Evolutionary conservation across 2,329 filamentous ascomycete genomes (phyloP).

Genomic region (Escovopsis weberi): DNA sequence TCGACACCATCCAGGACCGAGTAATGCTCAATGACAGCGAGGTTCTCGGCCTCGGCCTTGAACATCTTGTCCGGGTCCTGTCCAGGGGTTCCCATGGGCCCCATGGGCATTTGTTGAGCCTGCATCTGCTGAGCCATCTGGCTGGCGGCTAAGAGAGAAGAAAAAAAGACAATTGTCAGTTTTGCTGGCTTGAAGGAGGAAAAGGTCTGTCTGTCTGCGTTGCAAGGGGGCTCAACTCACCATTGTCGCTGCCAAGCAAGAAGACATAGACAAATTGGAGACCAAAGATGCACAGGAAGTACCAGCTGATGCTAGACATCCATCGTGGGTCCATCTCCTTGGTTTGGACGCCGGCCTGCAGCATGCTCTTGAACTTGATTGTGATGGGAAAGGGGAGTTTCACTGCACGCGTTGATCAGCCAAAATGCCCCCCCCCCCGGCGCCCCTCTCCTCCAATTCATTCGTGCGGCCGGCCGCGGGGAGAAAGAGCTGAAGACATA

Average conservation of each 20-base stretch:
- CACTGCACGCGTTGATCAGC: conserved; percentile 35
- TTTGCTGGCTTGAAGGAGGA: no score
- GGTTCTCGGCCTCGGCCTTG: conserved; percentile 79
- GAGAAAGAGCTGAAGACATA: conserved; percentile 22
- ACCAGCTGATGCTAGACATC: conserved; percentile 98
- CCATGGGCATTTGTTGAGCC: conserved; percentile 35
- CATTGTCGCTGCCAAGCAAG: conserved; percentile 87
- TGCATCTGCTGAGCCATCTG: conserved; percentile 88
- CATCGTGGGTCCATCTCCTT: conserved; percentile 93
- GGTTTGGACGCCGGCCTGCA: conserved; percentile 92
- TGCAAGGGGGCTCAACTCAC: conserved; percentile 37
- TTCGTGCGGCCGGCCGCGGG: no score
- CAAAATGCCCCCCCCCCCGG: no score
- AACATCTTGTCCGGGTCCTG: conserved; percentile 96
- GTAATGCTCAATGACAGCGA: conserved; percentile 88
- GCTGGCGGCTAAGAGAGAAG: conserved; percentile 51
- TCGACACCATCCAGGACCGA: conserved; percentile 84
- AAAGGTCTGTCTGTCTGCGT: no score
- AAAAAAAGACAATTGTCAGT: no score
- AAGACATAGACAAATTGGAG: conserved; percentile 96
- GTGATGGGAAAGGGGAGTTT: conserved; percentile 96
- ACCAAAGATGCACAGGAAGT: conserved; percentile 94
- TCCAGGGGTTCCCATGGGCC: conserved; percentile 68
- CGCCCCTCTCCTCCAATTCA: no score
- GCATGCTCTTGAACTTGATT: conserved; percentile 98